Conservation (phyloP, 768 basidiomycete genomes). For the Boletus rubescentipes region DNA sequence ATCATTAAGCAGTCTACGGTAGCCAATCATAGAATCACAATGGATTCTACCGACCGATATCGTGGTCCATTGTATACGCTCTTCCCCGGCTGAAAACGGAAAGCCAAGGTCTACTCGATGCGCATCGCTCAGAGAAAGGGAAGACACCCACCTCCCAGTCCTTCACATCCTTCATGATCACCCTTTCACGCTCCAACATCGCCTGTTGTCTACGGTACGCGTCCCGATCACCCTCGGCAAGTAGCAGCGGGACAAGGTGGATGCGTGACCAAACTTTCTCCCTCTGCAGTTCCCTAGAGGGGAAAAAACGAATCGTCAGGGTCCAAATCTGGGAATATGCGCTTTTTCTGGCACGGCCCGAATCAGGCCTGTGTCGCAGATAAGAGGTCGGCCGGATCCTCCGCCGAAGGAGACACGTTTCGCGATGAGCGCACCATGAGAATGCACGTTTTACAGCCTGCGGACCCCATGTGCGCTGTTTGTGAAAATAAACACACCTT, state of each 20-base stretch:
- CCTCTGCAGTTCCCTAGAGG: conserved; percentile 81
- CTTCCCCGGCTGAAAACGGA: conserved; percentile 66
- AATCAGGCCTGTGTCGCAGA: conserved; percentile 36
- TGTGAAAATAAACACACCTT: conserved; percentile 60
- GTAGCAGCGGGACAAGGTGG: conserved; percentile 85
- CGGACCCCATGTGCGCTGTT: conserved; percentile 42
- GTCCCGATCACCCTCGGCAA: conserved; percentile 94
- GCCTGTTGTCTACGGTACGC: conserved; percentile 78
- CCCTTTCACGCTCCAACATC: conserved; percentile 73
- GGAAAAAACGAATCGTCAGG: conserved; percentile 31
- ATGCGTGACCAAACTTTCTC: conserved; percentile 97
- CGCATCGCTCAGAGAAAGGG: conserved; percentile 23
- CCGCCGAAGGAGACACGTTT: conserved; percentile 65
- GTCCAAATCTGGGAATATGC: conserved; percentile 43
- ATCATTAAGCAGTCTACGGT: conserved; percentile 6
- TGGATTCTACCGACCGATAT: conserved; percentile 57
- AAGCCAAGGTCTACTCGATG: conserved; percentile 11
- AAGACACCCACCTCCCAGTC: conserved; percentile 84
- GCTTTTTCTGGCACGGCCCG: conserved; percentile 44
- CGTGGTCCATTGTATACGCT: conserved; percentile 80
- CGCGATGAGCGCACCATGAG: conserved; percentile 55
- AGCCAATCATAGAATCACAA: conserved; percentile 55
- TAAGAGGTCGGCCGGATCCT: conserved; percentile 45
- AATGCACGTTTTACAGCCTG: conserved; percentile 67
- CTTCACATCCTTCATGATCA: conserved; percentile 92